Base-by-base conservation (phyloP, 2,329 filamentous ascomycete genomes). In the Trichoderma koningiopsis region DNA sequence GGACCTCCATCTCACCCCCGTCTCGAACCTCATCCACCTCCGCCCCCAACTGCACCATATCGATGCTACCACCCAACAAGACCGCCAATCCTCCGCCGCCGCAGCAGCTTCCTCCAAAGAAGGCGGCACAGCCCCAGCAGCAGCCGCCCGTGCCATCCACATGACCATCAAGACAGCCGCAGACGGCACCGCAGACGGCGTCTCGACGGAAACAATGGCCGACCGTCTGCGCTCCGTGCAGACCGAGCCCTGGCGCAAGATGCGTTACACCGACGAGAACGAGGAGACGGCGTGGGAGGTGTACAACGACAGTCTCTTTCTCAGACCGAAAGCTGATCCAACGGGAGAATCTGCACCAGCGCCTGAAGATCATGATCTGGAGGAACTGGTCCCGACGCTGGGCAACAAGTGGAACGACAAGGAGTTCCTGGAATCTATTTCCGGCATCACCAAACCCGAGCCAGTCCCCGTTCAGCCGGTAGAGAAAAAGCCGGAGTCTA, bases 31-130 rank as follows among this genome's bases (percentile, higher is more conserved):
- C 56, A 92, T 97, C 53, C 93, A 97, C 77, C 89, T 99, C 76
- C 92, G 94, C 4, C 94, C 96, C 0, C 93, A 97, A 76, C 91
- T 97, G 71, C 93, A 97, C 80, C 94, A 98, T 81, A 86, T 98
- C 73, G 96, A 98, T 80, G 95, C 96, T 4, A 81, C 89, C 57
- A 85, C 90, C 58, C 93, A 97, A 75, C 86, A 92, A 68, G 88
- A 91, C 43, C 83, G 84, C 53, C 79, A 80, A 60, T 80, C 81
- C 43, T 75, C 82, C 77, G 75, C 76, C 64, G 74, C 77, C 19
- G 79, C 79, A 35, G 74, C 77, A n/a, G 79, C 79, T 33, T 75
- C 81, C 79, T 78, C 79, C 67, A 79, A 80, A 29, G 73, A 77
- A 24, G 73, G 73, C 10, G 77, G 75, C 5, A 71, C 80, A 74